Evolutionary conservation across 2,329 filamentous ascomycete species (phyloP).

Genomic region (Fusarium globosum): DNA sequence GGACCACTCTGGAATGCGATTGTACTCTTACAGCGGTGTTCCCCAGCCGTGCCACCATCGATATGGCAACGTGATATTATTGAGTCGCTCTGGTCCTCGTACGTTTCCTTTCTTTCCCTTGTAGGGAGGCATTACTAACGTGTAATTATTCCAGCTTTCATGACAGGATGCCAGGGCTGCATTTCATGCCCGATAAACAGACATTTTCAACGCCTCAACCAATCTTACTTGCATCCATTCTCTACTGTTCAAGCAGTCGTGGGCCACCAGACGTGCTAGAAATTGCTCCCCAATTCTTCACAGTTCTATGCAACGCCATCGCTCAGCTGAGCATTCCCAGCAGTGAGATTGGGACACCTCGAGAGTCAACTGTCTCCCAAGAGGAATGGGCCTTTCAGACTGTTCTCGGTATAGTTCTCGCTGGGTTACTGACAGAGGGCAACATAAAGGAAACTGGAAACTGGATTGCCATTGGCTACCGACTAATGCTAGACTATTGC

Average conservation of each 20-base stretch:
- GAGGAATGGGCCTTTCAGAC: constrained; percentile 23
- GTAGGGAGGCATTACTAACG: not conserved
- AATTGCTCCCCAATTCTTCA: constrained; percentile 3
- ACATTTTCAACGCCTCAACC: constrained; percentile 8
- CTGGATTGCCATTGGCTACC: constrained; percentile 18
- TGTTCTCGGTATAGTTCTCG: constrained; percentile 4
- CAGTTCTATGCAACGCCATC: constrained; percentile 2
- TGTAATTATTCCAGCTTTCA: not conserved
- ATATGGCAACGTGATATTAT: constrained; percentile 14
- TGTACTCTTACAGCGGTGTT: constrained; percentile 1
- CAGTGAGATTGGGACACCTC: not conserved
- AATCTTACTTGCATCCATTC: constrained; percentile 1
- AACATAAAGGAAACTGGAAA: constrained; percentile 12
- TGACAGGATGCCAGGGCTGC: constrained; percentile 11
- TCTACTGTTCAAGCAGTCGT: constrained; percentile 5
- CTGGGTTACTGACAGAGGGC: not conserved
- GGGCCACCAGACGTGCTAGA: constrained; percentile 2
- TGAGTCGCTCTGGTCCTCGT: constrained; percentile 17
- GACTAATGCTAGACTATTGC: constrained; percentile 16
- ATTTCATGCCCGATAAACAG: constrained; percentile 18
- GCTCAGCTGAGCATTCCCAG: constrained; percentile 13
- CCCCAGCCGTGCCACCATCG: not conserved
- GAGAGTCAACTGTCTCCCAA: not conserved
- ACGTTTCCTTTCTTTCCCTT: not conserved
- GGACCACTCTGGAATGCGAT: constrained; percentile 10